Conservation (phyloP, 768 basidiomycete species). For the Boletus subparvulus region DNA sequence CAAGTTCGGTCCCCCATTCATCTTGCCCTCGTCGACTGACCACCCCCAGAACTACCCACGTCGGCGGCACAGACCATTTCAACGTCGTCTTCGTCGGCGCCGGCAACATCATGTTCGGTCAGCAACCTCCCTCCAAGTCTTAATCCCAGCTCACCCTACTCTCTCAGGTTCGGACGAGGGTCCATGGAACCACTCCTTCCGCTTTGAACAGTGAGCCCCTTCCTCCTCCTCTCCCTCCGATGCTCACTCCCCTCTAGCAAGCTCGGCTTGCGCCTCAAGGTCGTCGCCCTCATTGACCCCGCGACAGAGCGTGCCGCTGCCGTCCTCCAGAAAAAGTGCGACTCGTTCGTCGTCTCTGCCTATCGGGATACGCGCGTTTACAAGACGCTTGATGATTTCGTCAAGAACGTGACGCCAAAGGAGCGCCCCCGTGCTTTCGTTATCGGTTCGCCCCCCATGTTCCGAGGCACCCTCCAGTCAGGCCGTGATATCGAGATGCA, state of each 20-base stretch:
- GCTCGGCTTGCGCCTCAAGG: conserved; percentile 93
- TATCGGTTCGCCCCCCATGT: conserved; percentile 92
- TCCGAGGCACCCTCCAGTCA: conserved; percentile 72
- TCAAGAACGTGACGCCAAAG: conserved; percentile 60
- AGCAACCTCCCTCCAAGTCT: conserved; percentile 11
- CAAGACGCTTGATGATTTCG: conserved; percentile 84
- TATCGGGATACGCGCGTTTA: conserved; percentile 87
- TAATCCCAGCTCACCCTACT: conserved; percentile 1
- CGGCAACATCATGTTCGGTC: conserved; percentile 98
- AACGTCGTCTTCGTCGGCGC: conserved; percentile 95
- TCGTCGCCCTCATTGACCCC: conserved; percentile 93
- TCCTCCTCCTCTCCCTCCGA: neutral
- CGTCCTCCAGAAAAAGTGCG: conserved; percentile 86
- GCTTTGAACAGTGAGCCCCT: conserved; percentile 73
- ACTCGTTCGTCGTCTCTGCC: conserved; percentile 89
- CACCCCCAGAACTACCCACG: conserved; percentile 43
- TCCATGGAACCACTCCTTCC: conserved; percentile 92
- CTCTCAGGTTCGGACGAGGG: conserved; percentile 77
- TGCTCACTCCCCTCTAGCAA: conserved; percentile 52
- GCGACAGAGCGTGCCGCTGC: conserved; percentile 75
- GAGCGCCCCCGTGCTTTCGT: conserved; percentile 80
- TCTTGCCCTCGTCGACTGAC: conserved; percentile 1
- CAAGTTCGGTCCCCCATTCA: conserved; percentile 47
- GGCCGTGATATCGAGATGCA: conserved; percentile 87
- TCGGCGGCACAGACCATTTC: conserved; percentile 71